Percentiles rank a stretch among this genome's conserved stretches.
phyloP scores from a whole-genome alignment of 1,284 basidiomycete genomes.

The Stereum hirsutum region DNA sequence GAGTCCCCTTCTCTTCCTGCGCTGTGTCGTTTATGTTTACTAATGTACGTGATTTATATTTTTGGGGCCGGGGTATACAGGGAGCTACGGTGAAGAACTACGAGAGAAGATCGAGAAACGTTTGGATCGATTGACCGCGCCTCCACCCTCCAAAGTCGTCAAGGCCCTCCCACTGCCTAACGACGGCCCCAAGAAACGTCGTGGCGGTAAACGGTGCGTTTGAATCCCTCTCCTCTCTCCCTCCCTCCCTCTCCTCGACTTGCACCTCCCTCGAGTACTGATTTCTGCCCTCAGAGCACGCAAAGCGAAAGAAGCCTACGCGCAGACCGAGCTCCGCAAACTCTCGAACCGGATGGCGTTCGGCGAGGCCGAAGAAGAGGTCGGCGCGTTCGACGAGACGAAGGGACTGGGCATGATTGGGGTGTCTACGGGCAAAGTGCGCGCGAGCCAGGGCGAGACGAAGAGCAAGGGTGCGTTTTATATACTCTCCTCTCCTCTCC shows the following conservation, averaged over 20 bases:
- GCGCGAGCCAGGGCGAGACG: constrained; percentile 79
- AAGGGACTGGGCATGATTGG: constrained; percentile 98
- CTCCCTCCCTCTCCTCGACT: not conserved
- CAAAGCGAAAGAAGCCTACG: constrained; percentile 95
- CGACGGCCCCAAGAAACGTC: constrained; percentile 91
- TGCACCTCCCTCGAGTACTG: not conserved
- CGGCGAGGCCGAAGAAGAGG: constrained; percentile 93
- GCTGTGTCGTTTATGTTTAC: not conserved
- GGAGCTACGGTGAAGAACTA: constrained; percentile 72
- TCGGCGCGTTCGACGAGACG: constrained; percentile 93
- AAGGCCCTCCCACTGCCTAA: constrained; percentile 96
- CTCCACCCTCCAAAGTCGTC: constrained; percentile 87
- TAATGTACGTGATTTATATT: constrained; percentile 3
- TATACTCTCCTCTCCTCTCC: not conserved
- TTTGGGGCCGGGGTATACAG: constrained; percentile 24
- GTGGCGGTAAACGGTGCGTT: constrained; percentile 93
- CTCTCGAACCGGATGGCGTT: constrained; percentile 96
- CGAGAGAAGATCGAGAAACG: constrained; percentile 86
- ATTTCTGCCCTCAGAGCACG: constrained; percentile 57
- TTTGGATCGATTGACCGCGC: constrained; percentile 88
- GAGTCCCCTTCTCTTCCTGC: constrained; percentile 15
- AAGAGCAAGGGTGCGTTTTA: constrained; percentile 76
- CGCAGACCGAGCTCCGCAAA: constrained; percentile 94
- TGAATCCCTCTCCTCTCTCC: constrained; percentile 15
- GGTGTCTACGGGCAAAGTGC: constrained; percentile 74